Conservation (phyloP, 163 green algal genomes). For the Volvox carteri region DNA sequence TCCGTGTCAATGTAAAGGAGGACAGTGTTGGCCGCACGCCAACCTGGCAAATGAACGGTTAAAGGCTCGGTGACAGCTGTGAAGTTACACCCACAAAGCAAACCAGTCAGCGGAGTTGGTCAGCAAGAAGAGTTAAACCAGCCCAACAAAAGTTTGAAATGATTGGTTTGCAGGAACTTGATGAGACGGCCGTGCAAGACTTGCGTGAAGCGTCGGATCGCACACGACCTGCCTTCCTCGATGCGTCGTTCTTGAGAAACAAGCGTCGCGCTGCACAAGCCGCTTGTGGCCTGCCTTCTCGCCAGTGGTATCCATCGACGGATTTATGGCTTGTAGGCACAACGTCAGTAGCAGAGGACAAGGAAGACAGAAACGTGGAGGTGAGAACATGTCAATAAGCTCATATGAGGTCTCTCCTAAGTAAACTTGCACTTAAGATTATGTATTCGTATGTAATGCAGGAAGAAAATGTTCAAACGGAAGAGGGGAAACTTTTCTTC, state of each 20-base stretch:
- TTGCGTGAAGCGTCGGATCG: conserved; percentile 39
- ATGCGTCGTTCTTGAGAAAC: conserved; percentile 59
- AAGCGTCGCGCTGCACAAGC: conserved; percentile 39
- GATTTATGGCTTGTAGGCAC: conserved; percentile 62
- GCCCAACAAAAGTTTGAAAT: neutral
- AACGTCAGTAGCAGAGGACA: conserved; percentile 6
- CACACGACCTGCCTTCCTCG: conserved; percentile 53
- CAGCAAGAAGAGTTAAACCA: neutral
- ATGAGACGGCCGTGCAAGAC: conserved; percentile 50
- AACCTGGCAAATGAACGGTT: too few species aligned
- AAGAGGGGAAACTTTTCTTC: conserved; percentile 31
- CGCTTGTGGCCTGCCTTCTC: neutral
- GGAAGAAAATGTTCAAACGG: neutral
- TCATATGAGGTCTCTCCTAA: too few species aligned
- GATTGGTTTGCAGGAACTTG: conserved; percentile 50
- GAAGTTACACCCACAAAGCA: neutral
- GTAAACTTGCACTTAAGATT: neutral
- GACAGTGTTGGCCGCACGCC: too few species aligned
- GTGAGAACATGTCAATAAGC: neutral
- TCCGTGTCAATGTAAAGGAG: neutral
- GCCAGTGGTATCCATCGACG: conserved; percentile 56
- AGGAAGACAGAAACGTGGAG: neutral
- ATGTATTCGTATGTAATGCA: neutral
- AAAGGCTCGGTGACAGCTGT: too few species aligned
- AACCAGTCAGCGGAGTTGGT: neutral